These are phyloP conservation scores for Penicillium psychrofluorescens DNA, from an alignment of 495 filamentous ascomycete genomes.

Conservation along the genomic window DNA sequence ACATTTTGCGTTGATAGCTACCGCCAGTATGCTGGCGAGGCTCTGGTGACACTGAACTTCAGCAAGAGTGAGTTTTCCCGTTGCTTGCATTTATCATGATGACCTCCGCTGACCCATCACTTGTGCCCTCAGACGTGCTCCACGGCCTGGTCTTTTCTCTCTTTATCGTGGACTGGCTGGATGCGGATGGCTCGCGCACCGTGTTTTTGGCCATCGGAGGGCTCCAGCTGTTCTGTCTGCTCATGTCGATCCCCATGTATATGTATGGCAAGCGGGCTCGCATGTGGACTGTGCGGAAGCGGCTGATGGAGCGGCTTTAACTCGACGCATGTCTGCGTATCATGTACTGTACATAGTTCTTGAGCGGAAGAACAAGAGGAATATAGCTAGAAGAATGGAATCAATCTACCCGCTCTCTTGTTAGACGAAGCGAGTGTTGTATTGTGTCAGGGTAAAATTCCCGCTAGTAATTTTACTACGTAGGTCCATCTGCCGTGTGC, in stretches of 20 bases:
- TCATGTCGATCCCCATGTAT: conserved; percentile 87
- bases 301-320: conserved; percentile 83
- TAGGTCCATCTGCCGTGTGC: too few relatives aligned
- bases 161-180: conserved; percentile 84
- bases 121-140: conserved; percentile 56
- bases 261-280: conserved; percentile 87
- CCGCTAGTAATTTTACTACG: too few relatives aligned
- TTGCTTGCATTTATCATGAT: not conserved
- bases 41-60: conserved; percentile 90
- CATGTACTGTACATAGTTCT: not conserved
- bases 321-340: not conserved
- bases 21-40: conserved; percentile 89
- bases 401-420: too few relatives aligned
- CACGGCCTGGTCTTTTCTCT: conserved; percentile 86
- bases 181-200: conserved; percentile 62
- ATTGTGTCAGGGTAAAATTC: too few relatives aligned
- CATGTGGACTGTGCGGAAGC: conserved; percentile 94
- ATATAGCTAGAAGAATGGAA: too few relatives aligned
- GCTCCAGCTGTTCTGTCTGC: conserved; percentile 70
- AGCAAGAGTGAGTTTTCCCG: conserved; percentile 59
- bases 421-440: too few relatives aligned
- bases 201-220: conserved; percentile 81
- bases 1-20: conserved; percentile 94
- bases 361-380: too few relatives aligned
- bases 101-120: conserved; percentile 2